Conservation (phyloP, 2,329 filamentous ascomycete species). For the Pseudogymnoascus sp. region DNA sequence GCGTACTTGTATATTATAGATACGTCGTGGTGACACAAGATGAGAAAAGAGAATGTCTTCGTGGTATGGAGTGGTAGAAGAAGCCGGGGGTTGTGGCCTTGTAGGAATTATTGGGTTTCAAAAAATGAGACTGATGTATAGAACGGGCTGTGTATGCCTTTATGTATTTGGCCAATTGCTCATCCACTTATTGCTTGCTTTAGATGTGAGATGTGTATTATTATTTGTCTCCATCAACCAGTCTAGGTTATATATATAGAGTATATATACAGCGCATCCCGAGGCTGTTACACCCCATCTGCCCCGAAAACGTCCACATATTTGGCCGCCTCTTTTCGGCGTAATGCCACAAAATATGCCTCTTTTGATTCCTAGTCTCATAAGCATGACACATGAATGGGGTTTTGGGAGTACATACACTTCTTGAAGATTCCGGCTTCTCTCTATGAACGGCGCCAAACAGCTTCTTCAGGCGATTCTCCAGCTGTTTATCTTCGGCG, state of each 20-base stretch:
- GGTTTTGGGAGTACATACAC: slow-evolving; percentile 44
- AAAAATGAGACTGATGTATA: slow-evolving; percentile 3
- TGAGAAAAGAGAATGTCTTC: not conserved
- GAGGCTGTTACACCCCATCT: not conserved
- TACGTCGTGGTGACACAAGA: not conserved
- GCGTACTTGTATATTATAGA: not conserved
- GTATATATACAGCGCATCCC: not conserved
- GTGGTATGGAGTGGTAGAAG: not conserved
- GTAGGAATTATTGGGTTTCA: slow-evolving; percentile 6
- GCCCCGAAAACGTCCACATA: slow-evolving; percentile 16
- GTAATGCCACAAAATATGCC: slow-evolving; percentile 73
- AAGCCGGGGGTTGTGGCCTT: not conserved
- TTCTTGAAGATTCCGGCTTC: slow-evolving; percentile 86
- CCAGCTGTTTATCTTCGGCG: slow-evolving; percentile 70
- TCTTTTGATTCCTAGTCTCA: slow-evolving; percentile 66
- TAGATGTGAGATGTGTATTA: not conserved
- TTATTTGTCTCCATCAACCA: not conserved
- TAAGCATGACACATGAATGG: slow-evolving; percentile 9
- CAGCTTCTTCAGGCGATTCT: slow-evolving; percentile 63
- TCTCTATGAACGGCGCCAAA: slow-evolving; percentile 76
- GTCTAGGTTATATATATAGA: not conserved
- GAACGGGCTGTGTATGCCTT: slow-evolving; percentile 2
- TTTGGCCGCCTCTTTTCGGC: slow-evolving; percentile 48
- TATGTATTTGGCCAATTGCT: not conserved
- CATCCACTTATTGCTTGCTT: not conserved